These are phyloP conservation scores for Blakeslea trispora DNA, from an alignment of 371 early-diverging fungal species.

Conservation along the genomic window DNA sequence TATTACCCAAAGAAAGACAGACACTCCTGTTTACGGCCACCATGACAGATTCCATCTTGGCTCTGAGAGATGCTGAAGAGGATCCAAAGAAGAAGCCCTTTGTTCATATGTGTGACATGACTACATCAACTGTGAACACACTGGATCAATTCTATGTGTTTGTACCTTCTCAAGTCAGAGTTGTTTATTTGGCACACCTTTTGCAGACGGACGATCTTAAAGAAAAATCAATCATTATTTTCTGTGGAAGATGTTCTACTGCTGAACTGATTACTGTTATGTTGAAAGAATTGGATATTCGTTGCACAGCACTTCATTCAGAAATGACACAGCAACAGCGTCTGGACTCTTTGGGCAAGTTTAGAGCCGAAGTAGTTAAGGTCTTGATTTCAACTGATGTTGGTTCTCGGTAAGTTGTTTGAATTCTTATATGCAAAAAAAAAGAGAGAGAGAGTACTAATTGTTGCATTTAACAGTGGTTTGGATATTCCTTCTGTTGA, in stretches of 20 bases:
- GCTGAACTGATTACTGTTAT: constrained; percentile 83
- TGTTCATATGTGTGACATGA: constrained; percentile 76
- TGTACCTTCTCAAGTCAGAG: constrained; percentile 91
- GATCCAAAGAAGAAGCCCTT: constrained; percentile 67
- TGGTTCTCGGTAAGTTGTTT: constrained; percentile 76
- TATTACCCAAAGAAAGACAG: constrained; percentile 82
- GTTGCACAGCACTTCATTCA: constrained; percentile 90
- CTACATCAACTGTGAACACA: constrained; percentile 81
- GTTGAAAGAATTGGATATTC: constrained; percentile 86
- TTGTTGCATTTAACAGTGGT: constrained; percentile 71
- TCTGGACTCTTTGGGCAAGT: constrained; percentile 88
- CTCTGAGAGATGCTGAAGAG: constrained; percentile 49
- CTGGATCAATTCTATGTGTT: constrained; percentile 92
- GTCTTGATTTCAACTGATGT: constrained; percentile 98
- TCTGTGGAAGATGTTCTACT: constrained; percentile 82
- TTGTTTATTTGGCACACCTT: constrained; percentile 84
- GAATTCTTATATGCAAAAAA: too few relatives aligned
- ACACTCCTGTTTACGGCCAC: constrained; percentile 96
- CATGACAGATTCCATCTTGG: constrained; percentile 85
- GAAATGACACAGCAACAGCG: constrained; percentile 93
- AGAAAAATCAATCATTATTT: constrained; percentile 88
- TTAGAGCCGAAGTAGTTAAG: constrained; percentile 82
- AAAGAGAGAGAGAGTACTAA: background rate
- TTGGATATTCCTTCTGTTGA: constrained; percentile 98
- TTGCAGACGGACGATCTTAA: constrained; percentile 69